phyloP scores from a whole-genome alignment of 495 filamentous ascomycete genomes.

The Apodospora peruviana region DNA sequence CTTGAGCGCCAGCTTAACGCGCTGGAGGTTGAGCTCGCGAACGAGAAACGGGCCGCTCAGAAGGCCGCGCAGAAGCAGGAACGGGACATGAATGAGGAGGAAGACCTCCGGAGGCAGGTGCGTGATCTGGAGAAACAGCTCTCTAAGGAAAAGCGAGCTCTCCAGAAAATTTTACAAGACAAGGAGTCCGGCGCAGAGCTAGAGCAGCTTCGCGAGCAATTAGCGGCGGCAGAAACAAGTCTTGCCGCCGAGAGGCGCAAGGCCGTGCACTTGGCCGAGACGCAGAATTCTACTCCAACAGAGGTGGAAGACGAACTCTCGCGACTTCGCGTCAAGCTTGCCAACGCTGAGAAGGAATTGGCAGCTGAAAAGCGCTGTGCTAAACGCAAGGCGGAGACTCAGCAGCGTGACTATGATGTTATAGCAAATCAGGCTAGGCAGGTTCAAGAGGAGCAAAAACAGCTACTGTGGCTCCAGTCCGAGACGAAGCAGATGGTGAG shows the following conservation, averaged over 20 bases:
- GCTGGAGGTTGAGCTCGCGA: slow-evolving; percentile 72
- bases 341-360: slow-evolving; percentile 38
- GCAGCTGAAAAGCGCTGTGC: slow-evolving; percentile 44
- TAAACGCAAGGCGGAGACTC: slow-evolving; percentile 45
- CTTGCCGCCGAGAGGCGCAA: slow-evolving; percentile 33
- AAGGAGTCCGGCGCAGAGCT: slow-evolving; percentile 33
- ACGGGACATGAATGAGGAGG: slow-evolving; percentile 33
- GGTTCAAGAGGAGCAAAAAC: slow-evolving; percentile 32
- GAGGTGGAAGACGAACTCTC: slow-evolving; percentile 34
- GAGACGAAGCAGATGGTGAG: slow-evolving; percentile 30
- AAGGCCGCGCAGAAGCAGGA: slow-evolving; percentile 51
- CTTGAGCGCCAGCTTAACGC: slow-evolving; percentile 69
- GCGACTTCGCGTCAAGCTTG: slow-evolving; percentile 43
- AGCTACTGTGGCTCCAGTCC: slow-evolving; percentile 32
- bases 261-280: slow-evolving; percentile 22
- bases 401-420: too few species aligned
- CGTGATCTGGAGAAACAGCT: slow-evolving; percentile 47
- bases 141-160: slow-evolving; percentile 41
- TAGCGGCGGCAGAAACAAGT: slow-evolving; percentile 16
- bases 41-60: slow-evolving; percentile 64
- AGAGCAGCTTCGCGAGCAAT: slow-evolving; percentile 22
- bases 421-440: slow-evolving; percentile 7
- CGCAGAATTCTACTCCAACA: slow-evolving; percentile 17
- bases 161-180: slow-evolving; percentile 21
- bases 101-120: slow-evolving; percentile 39